Evolutionary conservation across 371 early-diverging fungal genomes (phyloP).

Genomic region (Saksenaea oblongispora): DNA sequence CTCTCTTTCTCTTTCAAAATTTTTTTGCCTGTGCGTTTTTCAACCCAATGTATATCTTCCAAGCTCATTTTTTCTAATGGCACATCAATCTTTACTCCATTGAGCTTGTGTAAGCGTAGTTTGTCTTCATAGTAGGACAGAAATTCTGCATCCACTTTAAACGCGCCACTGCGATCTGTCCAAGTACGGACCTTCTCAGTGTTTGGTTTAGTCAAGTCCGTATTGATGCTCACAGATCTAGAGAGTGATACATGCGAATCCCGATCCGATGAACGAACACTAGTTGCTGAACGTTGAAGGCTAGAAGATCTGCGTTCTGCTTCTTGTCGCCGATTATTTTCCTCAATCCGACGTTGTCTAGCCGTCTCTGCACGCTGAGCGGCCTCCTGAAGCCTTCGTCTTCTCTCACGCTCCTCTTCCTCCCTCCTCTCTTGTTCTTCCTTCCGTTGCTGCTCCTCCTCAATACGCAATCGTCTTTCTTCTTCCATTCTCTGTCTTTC

Average conservation of each 20-base stretch:
- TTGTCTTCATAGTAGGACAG: slow-evolving; percentile 76
- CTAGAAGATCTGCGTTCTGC: slow-evolving; percentile 5
- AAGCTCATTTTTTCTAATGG: slow-evolving; percentile 84
- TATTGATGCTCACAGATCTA: not conserved
- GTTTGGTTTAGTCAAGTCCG: slow-evolving; percentile 36
- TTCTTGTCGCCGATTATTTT: slow-evolving; percentile 13
- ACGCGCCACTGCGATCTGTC: slow-evolving; percentile 90
- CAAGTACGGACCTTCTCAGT: slow-evolving; percentile 74
- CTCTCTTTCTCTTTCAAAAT: slow-evolving; percentile 33
- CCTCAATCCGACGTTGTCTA: slow-evolving; percentile 23
- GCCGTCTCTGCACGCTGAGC: slow-evolving; percentile 25
- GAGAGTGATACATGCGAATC: not conserved
- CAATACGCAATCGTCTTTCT: slow-evolving; percentile 12
- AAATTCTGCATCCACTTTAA: slow-evolving; percentile 91
- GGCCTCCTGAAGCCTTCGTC: slow-evolving; percentile 21
- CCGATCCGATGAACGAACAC: not conserved
- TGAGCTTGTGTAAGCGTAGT: slow-evolving; percentile 87
- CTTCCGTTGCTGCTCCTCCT: not conserved
- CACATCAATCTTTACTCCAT: slow-evolving; percentile 93
- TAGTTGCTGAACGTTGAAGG: not conserved
- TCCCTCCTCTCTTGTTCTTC: slow-evolving; percentile 18
- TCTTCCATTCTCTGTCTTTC: slow-evolving; percentile 19
- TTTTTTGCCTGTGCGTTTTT: slow-evolving; percentile 51
- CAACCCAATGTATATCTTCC: slow-evolving; percentile 69
- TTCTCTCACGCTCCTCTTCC: slow-evolving; percentile 22